A percentile compares a stretch with the other conserved stretches of the same genome.
phyloP scores from a whole-genome alignment of 2,329 filamentous ascomycete genomes.

The Cadophora gregata region DNA sequence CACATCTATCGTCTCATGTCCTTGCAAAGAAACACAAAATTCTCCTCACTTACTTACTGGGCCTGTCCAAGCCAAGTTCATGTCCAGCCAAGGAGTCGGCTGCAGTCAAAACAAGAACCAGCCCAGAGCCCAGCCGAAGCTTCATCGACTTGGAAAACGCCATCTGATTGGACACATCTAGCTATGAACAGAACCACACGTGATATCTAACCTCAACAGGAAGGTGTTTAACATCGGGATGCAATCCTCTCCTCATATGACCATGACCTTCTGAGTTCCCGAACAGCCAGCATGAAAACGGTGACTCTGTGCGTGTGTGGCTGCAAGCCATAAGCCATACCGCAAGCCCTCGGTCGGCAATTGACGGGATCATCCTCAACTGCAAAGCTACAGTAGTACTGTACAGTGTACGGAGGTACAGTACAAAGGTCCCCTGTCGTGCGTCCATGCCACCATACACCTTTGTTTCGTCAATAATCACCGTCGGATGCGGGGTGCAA shows the following conservation, averaged over 20 bases:
- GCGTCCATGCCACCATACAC: neutral
- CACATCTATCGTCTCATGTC: neutral
- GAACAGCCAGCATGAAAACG: neutral
- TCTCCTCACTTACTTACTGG: neutral
- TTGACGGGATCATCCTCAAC: neutral
- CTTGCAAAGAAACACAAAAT: neutral
- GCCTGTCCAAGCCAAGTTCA: too few relatives aligned
- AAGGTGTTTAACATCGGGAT: neutral
- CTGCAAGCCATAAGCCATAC: neutral
- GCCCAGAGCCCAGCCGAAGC: neutral
- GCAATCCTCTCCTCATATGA: neutral
- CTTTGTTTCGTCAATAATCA: neutral
- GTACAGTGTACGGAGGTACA: too few relatives aligned
- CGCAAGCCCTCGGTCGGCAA: neutral
- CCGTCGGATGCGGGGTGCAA: slow-evolving; percentile 6
- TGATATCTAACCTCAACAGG: slow-evolving; percentile 6
- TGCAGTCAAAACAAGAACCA: neutral
- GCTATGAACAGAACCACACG: neutral
- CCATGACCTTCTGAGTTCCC: neutral
- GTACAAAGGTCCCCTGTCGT: too few relatives aligned
- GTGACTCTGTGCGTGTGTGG: neutral
- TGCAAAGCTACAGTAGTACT: too few relatives aligned
- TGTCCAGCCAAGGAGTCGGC: neutral
- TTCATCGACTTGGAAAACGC: neutral
- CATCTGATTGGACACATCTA: neutral